A percentile compares a stretch with the other conserved stretches of the same genome.
Evolutionary conservation across 192 early-diverging fungal species (phyloP).

Genomic region (Podila epicladia): DNA sequence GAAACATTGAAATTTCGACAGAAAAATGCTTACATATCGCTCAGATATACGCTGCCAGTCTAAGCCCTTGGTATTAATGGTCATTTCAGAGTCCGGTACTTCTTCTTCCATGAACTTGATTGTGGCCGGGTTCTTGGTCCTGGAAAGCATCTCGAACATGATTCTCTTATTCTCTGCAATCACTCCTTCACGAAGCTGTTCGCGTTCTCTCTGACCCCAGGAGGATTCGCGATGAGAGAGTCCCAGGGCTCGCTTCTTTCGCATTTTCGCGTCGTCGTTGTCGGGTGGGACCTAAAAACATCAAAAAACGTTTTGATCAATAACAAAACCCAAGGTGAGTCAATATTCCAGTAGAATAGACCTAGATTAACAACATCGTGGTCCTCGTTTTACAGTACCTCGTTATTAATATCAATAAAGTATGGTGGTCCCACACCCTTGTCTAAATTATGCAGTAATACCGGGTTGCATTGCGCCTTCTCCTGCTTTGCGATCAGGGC

Average conservation of each 20-base stretch:
- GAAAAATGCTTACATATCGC: slow-evolving; percentile 25
- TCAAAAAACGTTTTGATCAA: background rate
- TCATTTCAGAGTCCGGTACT: slow-evolving; percentile 23
- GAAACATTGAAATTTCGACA: background rate
- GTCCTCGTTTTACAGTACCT: slow-evolving; percentile 7
- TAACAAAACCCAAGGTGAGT: background rate
- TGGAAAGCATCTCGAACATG: slow-evolving; percentile 15
- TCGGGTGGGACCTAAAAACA: slow-evolving; percentile 29
- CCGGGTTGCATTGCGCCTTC: slow-evolving; percentile 1
- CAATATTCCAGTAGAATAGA: background rate
- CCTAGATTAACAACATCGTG: background rate
- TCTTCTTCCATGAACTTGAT: slow-evolving; percentile 8
- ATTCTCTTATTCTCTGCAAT: slow-evolving; percentile 23
- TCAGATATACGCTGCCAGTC: slow-evolving; percentile 39
- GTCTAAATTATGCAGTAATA: slow-evolving; percentile 5
- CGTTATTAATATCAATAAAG: slow-evolving; percentile 21
- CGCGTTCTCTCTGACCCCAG: slow-evolving; percentile 17
- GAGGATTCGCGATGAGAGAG: background rate
- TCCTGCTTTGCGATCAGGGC: slow-evolving; percentile 9
- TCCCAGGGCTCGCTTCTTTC: slow-evolving; percentile 4
- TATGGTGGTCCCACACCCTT: slow-evolving; percentile 34
- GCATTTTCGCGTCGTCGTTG: slow-evolving; percentile 20
- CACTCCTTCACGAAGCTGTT: slow-evolving; percentile 10
- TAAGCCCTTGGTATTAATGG: slow-evolving; percentile 37
- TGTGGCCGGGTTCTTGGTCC: background rate